phyloP scores from a whole-genome alignment of 345 rosid species.

The Psidium friedrichsthalianum region DNA sequence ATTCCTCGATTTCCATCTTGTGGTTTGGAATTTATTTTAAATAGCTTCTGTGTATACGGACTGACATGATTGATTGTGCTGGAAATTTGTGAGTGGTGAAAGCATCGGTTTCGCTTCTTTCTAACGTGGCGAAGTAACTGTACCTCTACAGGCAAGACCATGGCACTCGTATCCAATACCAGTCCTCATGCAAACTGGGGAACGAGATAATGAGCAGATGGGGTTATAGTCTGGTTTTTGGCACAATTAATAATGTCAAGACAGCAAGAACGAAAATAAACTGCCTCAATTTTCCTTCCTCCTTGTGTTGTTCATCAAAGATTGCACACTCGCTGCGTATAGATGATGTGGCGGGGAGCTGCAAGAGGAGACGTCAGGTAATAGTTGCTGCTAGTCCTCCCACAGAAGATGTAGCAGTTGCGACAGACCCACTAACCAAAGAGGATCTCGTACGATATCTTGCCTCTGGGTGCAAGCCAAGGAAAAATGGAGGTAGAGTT shows the following conservation, averaged over 20 bases:
- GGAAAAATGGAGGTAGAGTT: constrained; percentile 79
- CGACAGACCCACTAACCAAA: constrained; percentile 70
- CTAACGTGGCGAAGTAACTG: background rate
- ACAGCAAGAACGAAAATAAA: constrained; percentile 13
- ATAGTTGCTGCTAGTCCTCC: constrained; percentile 93
- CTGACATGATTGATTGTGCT: background rate
- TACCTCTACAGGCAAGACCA: constrained; percentile 18
- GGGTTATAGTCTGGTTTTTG: constrained; percentile 15
- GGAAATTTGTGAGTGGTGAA: background rate
- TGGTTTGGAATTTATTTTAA: background rate
- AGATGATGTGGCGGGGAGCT: constrained; percentile 12
- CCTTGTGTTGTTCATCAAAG: constrained; percentile 1
- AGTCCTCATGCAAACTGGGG: constrained; percentile 29
- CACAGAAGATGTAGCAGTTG: constrained; percentile 66
- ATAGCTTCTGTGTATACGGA: background rate
- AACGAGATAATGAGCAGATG: constrained; percentile 19
- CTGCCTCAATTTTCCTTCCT: constrained; percentile 18
- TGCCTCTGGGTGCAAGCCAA: constrained; percentile 92
- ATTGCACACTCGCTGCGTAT: background rate
- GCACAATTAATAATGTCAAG: constrained; percentile 1
- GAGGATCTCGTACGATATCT: constrained; percentile 88
- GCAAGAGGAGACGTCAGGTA: constrained; percentile 30
- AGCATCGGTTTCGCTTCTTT: background rate
- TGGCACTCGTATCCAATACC: constrained; percentile 55
- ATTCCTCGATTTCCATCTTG: background rate